These are phyloP conservation scores for Geum urbanum DNA, from an alignment of 306 rosid genomes.

Conservation along the genomic window DNA sequence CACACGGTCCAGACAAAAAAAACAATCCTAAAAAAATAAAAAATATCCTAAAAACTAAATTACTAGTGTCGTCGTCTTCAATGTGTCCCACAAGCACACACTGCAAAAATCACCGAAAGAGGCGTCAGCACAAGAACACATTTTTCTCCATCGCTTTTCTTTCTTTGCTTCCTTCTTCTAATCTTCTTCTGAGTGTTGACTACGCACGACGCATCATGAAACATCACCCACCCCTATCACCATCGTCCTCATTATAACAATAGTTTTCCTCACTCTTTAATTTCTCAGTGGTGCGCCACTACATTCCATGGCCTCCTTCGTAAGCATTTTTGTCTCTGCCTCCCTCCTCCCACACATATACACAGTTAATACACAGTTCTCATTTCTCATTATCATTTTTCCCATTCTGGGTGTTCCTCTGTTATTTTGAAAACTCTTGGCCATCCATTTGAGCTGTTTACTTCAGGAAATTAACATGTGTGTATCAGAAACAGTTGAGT, in stretches of 20 bases:
- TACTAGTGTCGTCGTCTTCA: too few species aligned
- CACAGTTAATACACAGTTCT: background rate
- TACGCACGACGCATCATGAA: background rate
- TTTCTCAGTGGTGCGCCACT: background rate
- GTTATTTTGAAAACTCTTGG: background rate
- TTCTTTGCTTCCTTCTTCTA: too few species aligned
- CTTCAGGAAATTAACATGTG: background rate
- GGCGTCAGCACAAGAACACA: too few species aligned
- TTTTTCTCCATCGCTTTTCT: too few species aligned
- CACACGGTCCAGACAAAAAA: too few species aligned
- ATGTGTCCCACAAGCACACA: too few species aligned
- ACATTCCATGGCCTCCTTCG: background rate
- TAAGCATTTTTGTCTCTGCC: conserved; percentile 14
- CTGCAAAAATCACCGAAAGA: too few species aligned
- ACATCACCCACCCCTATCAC: background rate
- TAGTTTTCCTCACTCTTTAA: background rate
- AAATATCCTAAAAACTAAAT: too few species aligned
- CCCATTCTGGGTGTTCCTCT: background rate
- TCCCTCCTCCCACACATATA: background rate
- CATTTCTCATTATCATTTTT: background rate
- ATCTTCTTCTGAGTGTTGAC: background rate
- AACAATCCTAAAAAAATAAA: too few species aligned
- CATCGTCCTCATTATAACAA: background rate
- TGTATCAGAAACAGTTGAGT: background rate
- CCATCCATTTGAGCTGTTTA: background rate